Conservation (phyloP, 208 protist genomes). For the Acanthamoeba triangularis region DNA sequence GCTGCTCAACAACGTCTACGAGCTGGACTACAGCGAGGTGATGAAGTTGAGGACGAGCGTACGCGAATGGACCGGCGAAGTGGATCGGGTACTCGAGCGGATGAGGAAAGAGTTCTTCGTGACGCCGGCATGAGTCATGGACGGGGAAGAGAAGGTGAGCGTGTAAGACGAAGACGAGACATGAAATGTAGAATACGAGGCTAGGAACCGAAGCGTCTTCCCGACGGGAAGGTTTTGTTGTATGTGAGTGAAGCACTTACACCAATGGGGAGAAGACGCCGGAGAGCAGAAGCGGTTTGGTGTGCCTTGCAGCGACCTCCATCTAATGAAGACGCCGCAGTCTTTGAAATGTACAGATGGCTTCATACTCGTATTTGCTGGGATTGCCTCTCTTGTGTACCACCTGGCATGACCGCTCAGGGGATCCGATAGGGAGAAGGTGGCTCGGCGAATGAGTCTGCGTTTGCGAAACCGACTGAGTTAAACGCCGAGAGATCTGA, state of each 20-base stretch:
- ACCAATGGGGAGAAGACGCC: neutral
- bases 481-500: neutral
- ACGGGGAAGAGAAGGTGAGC: too few relatives aligned
- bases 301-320: neutral
- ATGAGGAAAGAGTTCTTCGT: constrained; percentile 17
- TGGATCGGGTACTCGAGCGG: constrained; percentile 7
- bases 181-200: too few relatives aligned
- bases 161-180: too few relatives aligned
- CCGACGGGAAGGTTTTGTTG: too few relatives aligned
- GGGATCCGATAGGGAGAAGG: neutral
- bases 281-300: neutral
- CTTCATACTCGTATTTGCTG: neutral
- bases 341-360: neutral
- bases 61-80: constrained; percentile 59
- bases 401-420: neutral
- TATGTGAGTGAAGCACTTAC: too few relatives aligned
- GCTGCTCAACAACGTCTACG: neutral
- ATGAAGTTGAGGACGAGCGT: constrained; percentile 65
- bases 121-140: neutral
- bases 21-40: constrained; percentile 57
- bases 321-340: constrained; percentile 2
- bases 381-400: too few relatives aligned
- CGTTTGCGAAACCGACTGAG: neutral
- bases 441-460: constrained; percentile 39
- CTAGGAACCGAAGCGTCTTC: too few relatives aligned